Conservation (phyloP, 768 basidiomycete genomes). For the Russula virescens region DNA sequence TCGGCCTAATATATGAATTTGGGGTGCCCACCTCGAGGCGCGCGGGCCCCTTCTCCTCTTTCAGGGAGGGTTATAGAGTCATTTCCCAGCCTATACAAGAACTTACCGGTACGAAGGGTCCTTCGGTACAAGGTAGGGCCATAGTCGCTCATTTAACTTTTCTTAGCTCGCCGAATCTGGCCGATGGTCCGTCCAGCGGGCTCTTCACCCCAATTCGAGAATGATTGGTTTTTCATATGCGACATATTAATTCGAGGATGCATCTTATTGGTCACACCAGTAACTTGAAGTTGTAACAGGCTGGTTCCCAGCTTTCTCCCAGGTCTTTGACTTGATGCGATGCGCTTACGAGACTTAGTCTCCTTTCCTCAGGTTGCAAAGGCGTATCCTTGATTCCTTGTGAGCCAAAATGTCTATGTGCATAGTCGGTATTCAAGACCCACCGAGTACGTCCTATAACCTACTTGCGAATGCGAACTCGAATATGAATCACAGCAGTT, state of each 20-base stretch:
- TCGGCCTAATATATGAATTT: not conserved
- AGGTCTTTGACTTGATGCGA: not conserved
- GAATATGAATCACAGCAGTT: too few relatives aligned
- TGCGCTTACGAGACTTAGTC: not conserved
- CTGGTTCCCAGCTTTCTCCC: constrained; percentile 14
- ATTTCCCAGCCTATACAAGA: not conserved
- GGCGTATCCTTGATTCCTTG: not conserved
- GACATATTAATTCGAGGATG: constrained; percentile 11
- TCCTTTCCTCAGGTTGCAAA: not conserved
- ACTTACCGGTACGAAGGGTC: not conserved
- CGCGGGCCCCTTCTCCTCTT: not conserved
- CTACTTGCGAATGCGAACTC: too few relatives aligned
- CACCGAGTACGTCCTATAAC: not conserved
- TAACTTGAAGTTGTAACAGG: constrained; percentile 6
- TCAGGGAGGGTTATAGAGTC: not conserved
- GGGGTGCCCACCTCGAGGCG: not conserved
- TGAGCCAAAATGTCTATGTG: not conserved
- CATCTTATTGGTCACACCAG: not conserved
- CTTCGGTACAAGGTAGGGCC: constrained; percentile 3
- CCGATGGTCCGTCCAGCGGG: not conserved
- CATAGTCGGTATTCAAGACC: not conserved
- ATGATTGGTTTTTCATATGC: not conserved
- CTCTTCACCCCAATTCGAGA: not conserved
- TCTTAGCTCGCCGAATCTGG: not conserved
- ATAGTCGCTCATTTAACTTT: not conserved